Conservation (phyloP, 2,329 filamentous ascomycete species). For the Fusarium globosum region DNA sequence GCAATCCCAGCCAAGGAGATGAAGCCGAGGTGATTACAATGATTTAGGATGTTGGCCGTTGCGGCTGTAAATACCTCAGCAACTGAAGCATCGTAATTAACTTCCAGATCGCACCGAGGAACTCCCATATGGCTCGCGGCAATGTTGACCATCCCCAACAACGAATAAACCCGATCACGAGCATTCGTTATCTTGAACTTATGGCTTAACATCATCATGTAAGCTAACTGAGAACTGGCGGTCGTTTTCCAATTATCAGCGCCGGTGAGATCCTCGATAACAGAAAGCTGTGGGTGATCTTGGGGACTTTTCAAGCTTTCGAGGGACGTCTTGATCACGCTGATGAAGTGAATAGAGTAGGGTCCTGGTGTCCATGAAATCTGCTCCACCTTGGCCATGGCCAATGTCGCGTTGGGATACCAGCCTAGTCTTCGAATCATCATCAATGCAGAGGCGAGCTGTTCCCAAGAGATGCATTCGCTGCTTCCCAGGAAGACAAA, state of each 20-base stretch:
- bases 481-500: background rate
- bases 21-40: background rate
- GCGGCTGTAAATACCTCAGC: background rate
- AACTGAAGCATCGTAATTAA: background rate
- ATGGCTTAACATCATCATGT: background rate
- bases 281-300: background rate
- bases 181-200: background rate
- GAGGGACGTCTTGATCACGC: background rate
- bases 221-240: background rate
- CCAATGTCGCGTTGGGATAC: background rate
- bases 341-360: background rate
- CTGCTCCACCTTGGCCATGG: background rate
- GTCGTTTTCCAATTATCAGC: background rate
- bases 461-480: background rate
- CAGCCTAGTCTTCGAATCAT: background rate
- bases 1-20: background rate
- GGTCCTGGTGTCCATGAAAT: background rate
- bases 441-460: background rate
- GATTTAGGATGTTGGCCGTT: background rate
- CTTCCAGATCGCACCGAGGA: background rate
- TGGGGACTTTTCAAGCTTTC: background rate
- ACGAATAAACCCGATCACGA: background rate
- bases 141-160: background rate
- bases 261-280: background rate
- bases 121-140: background rate